A percentile compares a stretch with the other conserved stretches of the same genome.
Evolutionary conservation across 192 early-diverging fungal genomes (phyloP).

Genomic region (Phycomyces nitens): DNA sequence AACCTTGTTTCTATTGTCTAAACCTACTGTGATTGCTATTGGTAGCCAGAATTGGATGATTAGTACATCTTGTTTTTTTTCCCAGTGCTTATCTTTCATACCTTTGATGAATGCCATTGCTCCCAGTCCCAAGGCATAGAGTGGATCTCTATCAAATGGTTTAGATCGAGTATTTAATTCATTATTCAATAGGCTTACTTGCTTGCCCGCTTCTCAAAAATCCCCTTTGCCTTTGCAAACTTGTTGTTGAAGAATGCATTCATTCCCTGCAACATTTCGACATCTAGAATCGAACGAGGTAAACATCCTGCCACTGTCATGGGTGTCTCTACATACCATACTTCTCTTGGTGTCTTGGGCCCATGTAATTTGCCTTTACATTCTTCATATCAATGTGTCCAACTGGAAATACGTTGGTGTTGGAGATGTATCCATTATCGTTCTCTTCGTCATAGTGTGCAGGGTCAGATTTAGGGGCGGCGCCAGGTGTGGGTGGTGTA

Average conservation of each 20-base stretch:
- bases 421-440: conserved; percentile 2
- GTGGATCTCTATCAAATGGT: conserved; percentile 36
- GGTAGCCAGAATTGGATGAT: neutral
- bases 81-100: conserved; percentile 21
- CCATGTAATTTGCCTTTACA: conserved; percentile 23
- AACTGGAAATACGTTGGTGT: conserved; percentile 9
- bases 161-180: no score
- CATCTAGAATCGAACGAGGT: conserved; percentile 14
- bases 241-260: conserved; percentile 53
- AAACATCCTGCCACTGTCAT: neutral
- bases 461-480: conserved; percentile 12
- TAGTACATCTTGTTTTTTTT: neutral
- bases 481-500: conserved; percentile 33
- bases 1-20: neutral
- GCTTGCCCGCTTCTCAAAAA: conserved; percentile 43
- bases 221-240: conserved; percentile 45
- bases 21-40: conserved; percentile 31
- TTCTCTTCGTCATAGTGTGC: conserved; percentile 14
- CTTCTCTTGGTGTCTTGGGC: conserved; percentile 26
- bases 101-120: conserved; percentile 56
- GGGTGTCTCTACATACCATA: conserved; percentile 15
- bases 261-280: conserved; percentile 28
- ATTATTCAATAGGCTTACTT: conserved; percentile 23
- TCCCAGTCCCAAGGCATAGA: conserved; percentile 51
- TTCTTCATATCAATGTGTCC: conserved; percentile 15